These are phyloP conservation scores for maize (Zea mays) DNA, from an alignment of 176 grass and related monocot species.

Conservation along the genomic window Zm-B73-REFERENCE-NAM-5.0 NC_050097.1:94389501-94390000, in stretches of 20 bases:
- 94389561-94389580: background rate
- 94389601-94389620: background rate
- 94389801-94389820: background rate
- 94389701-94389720: background rate
- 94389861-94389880: background rate
- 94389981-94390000: background rate
- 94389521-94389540: background rate
- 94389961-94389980: background rate
- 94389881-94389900: slow-evolving; percentile 14
- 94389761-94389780: background rate
- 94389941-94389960: background rate
- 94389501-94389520: background rate
- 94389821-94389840: background rate
- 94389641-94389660: background rate
- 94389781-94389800: background rate
- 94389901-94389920: background rate
- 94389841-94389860: background rate
- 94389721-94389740: background rate
- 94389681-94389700: background rate
- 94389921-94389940: background rate
- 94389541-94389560: background rate
- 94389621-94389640: background rate
- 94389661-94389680: background rate
- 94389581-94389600: background rate
- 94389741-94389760: slow-evolving; percentile 27